Conservation (phyloP, 1,284 basidiomycete species). For the Inonotus hispidus region DNA sequence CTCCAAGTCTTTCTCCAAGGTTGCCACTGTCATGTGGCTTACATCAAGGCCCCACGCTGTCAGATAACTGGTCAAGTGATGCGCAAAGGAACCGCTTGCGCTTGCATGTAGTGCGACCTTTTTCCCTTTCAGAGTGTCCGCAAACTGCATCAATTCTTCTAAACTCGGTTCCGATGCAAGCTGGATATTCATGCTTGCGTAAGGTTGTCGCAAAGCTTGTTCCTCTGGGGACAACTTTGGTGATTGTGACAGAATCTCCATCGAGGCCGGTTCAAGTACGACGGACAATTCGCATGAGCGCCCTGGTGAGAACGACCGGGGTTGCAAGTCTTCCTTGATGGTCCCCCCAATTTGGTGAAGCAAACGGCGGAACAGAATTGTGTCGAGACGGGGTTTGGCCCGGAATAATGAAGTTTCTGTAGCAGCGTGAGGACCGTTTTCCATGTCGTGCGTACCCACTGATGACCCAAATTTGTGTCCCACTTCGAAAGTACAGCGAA, state of each 20-base stretch:
- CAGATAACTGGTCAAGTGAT: conserved; percentile 85
- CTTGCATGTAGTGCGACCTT: conserved; percentile 79
- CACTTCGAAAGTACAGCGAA: conserved; percentile 57
- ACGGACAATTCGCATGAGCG: conserved; percentile 52
- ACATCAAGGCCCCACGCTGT: conserved; percentile 95
- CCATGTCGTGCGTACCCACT: not conserved
- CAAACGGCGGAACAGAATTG: conserved; percentile 59
- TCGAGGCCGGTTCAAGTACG: conserved; percentile 49
- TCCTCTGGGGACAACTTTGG: conserved; percentile 35
- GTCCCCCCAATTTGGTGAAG: conserved; percentile 63
- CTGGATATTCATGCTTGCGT: conserved; percentile 35
- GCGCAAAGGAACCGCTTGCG: conserved; percentile 79
- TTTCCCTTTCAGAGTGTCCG: conserved; percentile 76
- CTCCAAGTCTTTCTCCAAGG: conserved; percentile 33
- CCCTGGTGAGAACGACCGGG: conserved; percentile 37
- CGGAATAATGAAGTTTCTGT: conserved; percentile 28
- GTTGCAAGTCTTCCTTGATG: conserved; percentile 44
- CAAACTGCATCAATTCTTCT: conserved; percentile 71
- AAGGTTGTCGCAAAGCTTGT: conserved; percentile 41
- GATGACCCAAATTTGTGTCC: conserved; percentile 33
- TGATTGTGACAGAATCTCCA: conserved; percentile 30
- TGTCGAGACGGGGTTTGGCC: conserved; percentile 51
- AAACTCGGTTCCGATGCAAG: conserved; percentile 68
- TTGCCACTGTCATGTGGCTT: conserved; percentile 67
- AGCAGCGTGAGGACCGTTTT: not conserved